Conservation (phyloP, 225 moss, liverwort and hornwort genomes). For the Neckera pumila region DNA sequence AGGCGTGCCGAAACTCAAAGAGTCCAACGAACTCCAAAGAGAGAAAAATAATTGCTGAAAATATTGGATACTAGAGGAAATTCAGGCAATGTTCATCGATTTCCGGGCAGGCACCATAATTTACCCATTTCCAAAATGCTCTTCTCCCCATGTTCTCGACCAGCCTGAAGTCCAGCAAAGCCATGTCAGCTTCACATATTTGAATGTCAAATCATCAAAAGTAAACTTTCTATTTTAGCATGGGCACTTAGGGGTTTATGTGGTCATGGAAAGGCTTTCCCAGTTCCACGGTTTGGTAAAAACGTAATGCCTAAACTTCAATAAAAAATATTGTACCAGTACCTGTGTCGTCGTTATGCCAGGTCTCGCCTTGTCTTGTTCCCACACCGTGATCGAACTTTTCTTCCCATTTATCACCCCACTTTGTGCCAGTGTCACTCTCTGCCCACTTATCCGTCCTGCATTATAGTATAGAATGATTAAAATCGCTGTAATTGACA, state of each 20-base stretch:
- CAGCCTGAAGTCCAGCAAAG: slow-evolving; percentile 49
- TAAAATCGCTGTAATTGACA: neutral
- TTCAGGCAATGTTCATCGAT: neutral
- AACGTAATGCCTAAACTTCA: neutral
- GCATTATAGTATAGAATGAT: neutral
- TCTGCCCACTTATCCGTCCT: slow-evolving; percentile 99
- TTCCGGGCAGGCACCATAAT: neutral
- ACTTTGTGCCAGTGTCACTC: slow-evolving; percentile 90
- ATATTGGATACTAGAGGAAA: neutral
- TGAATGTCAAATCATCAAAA: neutral
- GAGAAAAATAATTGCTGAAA: neutral
- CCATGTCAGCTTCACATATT: neutral
- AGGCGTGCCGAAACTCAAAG: neutral
- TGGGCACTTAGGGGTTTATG: neutral
- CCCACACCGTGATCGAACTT: slow-evolving; percentile 83
- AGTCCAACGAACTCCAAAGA: neutral
- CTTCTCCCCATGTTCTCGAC: slow-evolving; percentile 99
- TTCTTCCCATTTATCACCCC: slow-evolving; percentile 99
- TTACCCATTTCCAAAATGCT: slow-evolving; percentile 96
- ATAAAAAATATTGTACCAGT: neutral
- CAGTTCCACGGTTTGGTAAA: neutral
- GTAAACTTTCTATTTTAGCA: neutral
- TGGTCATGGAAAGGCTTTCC: neutral
- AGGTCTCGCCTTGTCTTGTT: slow-evolving; percentile 89
- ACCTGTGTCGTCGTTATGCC: slow-evolving; percentile 81